Percentiles rank a stretch among this genome's conserved stretches.
Evolutionary conservation across 106 monocot species (phyloP).

Genomic region (Dioscorea zingiberensis): DNA sequence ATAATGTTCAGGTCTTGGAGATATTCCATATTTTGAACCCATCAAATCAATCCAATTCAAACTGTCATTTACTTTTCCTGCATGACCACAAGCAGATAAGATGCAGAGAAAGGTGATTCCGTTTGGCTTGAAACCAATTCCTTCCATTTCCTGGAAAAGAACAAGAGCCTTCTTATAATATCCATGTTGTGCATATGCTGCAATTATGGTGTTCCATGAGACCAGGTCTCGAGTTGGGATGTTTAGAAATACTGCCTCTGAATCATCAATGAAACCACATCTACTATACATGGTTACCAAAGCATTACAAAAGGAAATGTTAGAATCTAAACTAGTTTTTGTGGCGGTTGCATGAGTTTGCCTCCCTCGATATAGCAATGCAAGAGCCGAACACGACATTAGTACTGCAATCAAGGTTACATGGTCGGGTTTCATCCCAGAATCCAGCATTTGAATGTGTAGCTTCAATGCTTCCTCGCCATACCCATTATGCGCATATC

Average conservation of each 20-base stretch:
- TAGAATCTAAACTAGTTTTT: constrained; percentile 44
- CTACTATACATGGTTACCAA: constrained; percentile 86
- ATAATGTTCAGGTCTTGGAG: constrained; percentile 50
- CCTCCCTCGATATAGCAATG: constrained; percentile 54
- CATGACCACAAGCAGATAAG: constrained; percentile 64
- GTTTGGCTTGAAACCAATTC: constrained; percentile 40
- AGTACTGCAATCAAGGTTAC: constrained; percentile 55
- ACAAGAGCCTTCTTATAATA: constrained; percentile 38
- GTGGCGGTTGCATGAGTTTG: constrained; percentile 55
- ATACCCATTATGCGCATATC: constrained; percentile 65
- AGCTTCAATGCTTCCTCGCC: constrained; percentile 62
- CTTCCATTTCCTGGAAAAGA: constrained; percentile 53
- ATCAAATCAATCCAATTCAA: constrained; percentile 56
- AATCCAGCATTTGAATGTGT: constrained; percentile 39
- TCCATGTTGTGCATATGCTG: constrained; percentile 81
- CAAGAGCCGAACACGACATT: constrained; percentile 66
- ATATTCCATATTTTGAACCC: constrained; percentile 39
- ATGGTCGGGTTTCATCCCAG: constrained; percentile 59
- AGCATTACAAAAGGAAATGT: constrained; percentile 52
- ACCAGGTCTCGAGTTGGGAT: constrained; percentile 28
- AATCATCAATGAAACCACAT: constrained; percentile 66
- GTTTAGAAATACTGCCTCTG: constrained; percentile 32
- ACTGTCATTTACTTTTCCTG: constrained; percentile 63
- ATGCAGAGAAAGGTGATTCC: constrained; percentile 70
- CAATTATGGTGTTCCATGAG: constrained; percentile 83